Evolutionary conservation across 148 eudicot species (phyloP).

Genomic region (Silene uniflora): DNA sequence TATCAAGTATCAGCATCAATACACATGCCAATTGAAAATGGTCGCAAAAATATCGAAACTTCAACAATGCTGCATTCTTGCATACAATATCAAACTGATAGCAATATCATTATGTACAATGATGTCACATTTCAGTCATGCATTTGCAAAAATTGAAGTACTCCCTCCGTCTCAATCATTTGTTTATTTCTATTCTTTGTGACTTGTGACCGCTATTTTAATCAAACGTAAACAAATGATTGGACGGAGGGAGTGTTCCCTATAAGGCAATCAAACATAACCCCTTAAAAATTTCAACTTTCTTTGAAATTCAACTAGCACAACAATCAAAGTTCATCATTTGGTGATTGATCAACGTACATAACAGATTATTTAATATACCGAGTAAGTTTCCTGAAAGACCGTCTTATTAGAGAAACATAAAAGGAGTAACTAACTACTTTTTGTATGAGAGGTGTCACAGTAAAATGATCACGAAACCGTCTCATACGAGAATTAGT

Average conservation of each 20-base stretch:
- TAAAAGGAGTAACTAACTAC: too few species aligned
- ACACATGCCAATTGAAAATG: neutral
- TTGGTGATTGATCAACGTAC: neutral
- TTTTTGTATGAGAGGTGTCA: too few species aligned
- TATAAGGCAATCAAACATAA: too few species aligned
- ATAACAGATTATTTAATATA: neutral
- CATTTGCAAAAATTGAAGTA: too few species aligned
- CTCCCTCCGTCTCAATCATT: too few species aligned
- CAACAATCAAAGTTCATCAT: neutral
- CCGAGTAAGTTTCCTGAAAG: too few species aligned
- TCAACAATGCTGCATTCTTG: neutral
- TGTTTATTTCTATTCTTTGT: too few species aligned
- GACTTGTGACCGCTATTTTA: too few species aligned
- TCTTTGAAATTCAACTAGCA: neutral
- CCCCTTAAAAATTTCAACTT: neutral
- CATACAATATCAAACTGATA: neutral
- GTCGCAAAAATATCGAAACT: neutral
- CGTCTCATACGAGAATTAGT: too few species aligned
- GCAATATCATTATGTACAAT: neutral
- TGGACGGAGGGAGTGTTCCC: too few species aligned
- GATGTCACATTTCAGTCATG: neutral
- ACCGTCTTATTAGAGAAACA: too few species aligned
- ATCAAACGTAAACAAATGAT: too few species aligned
- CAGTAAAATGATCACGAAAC: neutral
- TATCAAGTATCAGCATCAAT: slow-evolving; percentile 10